phyloP scores from a whole-genome alignment of 2,329 filamentous ascomycete species.

The Myriangium duriaei region DNA sequence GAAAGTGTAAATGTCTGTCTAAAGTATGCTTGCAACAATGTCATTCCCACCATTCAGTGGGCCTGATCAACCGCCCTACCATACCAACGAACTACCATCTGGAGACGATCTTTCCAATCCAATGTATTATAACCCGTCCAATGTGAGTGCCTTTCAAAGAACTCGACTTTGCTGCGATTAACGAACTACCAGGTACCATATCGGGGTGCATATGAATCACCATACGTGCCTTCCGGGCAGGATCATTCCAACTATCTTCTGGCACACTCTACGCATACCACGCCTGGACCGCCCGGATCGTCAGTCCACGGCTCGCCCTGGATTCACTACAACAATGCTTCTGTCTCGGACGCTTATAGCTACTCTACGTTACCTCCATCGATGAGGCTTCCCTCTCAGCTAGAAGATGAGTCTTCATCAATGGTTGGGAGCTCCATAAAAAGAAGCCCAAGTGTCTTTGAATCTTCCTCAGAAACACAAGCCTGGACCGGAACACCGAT shows the following conservation, averaged over 20 bases:
- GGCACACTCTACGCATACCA: conserved; percentile 8
- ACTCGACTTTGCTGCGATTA: no score
- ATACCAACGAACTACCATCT: conserved; percentile 3
- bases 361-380: conserved; percentile 7
- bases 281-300: conserved; percentile 5
- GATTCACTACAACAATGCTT: conserved; percentile 2
- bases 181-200: no score
- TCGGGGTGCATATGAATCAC: conserved; percentile 24
- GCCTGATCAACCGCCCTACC: conserved; percentile 3
- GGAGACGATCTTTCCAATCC: conserved; percentile 1
- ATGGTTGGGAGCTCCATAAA: conserved; percentile 20
- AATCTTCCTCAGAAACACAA: conserved; percentile 25
- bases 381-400: conserved; percentile 3
- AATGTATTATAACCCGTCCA: no score
- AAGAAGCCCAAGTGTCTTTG: conserved; percentile 33
- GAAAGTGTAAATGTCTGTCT: not conserved
- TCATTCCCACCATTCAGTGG: conserved; percentile 1
- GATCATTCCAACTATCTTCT: conserved; percentile 13
- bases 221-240: conserved; percentile 22
- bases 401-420: conserved; percentile 10
- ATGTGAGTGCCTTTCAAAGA: no score
- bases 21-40: not conserved
- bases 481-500: conserved; percentile 26
- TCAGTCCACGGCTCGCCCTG: conserved; percentile 6
- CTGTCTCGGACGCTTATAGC: not conserved